Percentiles rank a stretch among this genome's conserved stretches.
Conservation (phyloP, 1,284 basidiomycete species). For the Grifola frondosa region DNA sequence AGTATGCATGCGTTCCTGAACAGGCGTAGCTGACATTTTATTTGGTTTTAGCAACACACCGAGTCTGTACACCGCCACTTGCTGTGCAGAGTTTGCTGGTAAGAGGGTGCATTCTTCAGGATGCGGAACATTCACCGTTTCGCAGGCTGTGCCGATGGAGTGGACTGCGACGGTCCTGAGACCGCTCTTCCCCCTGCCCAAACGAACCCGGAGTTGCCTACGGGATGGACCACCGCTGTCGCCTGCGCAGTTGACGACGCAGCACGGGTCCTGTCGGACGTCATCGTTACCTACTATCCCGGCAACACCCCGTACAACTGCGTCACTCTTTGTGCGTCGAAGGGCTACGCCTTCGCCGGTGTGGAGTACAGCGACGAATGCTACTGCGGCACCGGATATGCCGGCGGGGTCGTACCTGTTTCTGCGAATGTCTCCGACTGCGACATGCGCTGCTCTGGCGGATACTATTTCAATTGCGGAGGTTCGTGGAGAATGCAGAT, state of each 20-base stretch:
- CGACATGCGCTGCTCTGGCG: slow-evolving; percentile 22
- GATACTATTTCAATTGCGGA: slow-evolving; percentile 16
- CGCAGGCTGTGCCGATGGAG: too few species aligned
- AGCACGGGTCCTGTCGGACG: slow-evolving; percentile 18
- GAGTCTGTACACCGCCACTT: too few species aligned
- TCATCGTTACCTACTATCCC: slow-evolving; percentile 14
- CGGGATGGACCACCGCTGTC: slow-evolving; percentile 20
- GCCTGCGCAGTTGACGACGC: slow-evolving; percentile 24
- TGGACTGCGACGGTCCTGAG: too few species aligned
- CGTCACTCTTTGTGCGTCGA: slow-evolving; percentile 16
- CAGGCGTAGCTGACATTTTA: too few species aligned
- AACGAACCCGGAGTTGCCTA: too few species aligned
- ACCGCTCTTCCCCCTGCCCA: too few species aligned
- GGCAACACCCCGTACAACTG: slow-evolving; percentile 21
- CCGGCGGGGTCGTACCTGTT: slow-evolving; percentile 9
- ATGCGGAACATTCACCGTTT: too few species aligned
- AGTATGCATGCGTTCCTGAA: too few species aligned
- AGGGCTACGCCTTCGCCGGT: slow-evolving; percentile 24
- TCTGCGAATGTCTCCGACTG: slow-evolving; percentile 15
- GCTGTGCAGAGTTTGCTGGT: too few species aligned
- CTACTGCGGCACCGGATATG: slow-evolving; percentile 25
- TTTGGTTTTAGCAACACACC: too few species aligned
- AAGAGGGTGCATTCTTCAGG: too few species aligned
- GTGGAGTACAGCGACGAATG: slow-evolving; percentile 28
- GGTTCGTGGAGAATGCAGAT: slow-evolving; percentile 25